These are phyloP conservation scores for Saccharomyces pastorianus DNA, from an alignment of 1,139 yeast species.

Conservation along the genomic window DNA sequence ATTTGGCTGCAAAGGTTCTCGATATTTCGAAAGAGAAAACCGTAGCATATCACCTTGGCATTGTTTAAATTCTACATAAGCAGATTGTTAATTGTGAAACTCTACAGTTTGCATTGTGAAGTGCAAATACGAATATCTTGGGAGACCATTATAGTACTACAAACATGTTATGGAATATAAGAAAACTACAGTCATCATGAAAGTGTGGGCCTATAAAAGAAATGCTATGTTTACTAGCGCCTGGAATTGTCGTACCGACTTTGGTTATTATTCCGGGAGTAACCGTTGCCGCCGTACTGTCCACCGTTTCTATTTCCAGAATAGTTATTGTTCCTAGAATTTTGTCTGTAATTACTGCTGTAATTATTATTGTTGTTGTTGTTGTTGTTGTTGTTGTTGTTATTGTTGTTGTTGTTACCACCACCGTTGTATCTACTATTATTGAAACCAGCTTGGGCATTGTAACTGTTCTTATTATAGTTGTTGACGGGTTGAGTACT, in stretches of 20 bases:
- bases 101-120: background rate
- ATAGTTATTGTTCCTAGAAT: slow-evolving; percentile 10
- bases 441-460: slow-evolving; percentile 2
- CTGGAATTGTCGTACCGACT: background rate
- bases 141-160: too few species aligned
- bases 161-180: background rate
- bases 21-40: background rate
- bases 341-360: slow-evolving; percentile 5
- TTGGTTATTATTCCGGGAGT: background rate
- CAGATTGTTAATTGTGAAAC: background rate
- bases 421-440: slow-evolving; percentile 3
- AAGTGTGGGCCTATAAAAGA: background rate
- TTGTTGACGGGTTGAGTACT: slow-evolving; percentile 12
- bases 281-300: background rate
- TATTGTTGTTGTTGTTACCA: background rate
- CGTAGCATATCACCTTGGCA: too few species aligned
- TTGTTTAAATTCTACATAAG: background rate
- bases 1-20: background rate
- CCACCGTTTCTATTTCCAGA: background rate
- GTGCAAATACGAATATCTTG: too few species aligned
- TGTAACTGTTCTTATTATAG: background rate
- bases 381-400: background rate
- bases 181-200: background rate
- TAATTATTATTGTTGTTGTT: background rate
- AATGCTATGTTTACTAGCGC: background rate